Conservation (phyloP, 2,329 filamentous ascomycete genomes). For the Fusarium napiforme region DNA sequence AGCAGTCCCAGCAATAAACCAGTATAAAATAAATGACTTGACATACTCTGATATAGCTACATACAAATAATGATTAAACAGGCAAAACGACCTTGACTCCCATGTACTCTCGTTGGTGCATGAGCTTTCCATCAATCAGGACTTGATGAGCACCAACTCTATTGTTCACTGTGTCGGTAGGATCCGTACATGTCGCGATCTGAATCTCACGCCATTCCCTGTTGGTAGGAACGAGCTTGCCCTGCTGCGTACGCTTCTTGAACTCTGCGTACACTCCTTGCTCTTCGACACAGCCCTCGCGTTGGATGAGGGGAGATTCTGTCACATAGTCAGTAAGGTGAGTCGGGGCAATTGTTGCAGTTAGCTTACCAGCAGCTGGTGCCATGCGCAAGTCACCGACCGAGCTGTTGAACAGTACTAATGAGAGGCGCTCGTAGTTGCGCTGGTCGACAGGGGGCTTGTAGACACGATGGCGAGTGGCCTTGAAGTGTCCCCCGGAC, state of each 20-base stretch:
- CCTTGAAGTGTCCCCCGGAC: constrained; percentile 37
- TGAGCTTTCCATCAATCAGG: constrained; percentile 56
- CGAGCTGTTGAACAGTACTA: constrained; percentile 59
- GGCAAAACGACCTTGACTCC: constrained; percentile 58
- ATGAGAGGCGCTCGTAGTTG: constrained; percentile 53
- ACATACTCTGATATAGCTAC: background rate
- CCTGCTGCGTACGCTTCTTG: constrained; percentile 54
- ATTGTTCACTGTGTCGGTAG: constrained; percentile 54
- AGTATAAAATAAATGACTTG: background rate
- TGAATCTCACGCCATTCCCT: constrained; percentile 62
- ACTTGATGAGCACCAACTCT: constrained; percentile 56
- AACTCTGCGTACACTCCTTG: constrained; percentile 60
- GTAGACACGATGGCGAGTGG: constrained; percentile 33
- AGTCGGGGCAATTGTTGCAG: no score
- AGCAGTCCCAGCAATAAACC: background rate
- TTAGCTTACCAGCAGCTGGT: constrained; percentile 46
- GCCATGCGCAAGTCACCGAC: constrained; percentile 56
- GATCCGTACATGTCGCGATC: constrained; percentile 56
- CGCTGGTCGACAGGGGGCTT: constrained; percentile 36
- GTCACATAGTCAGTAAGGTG: background rate
- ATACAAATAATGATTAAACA: constrained; percentile 33
- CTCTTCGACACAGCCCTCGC: constrained; percentile 55
- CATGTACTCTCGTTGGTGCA: constrained; percentile 60
- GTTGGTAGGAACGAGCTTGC: constrained; percentile 57
- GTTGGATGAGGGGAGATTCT: constrained; percentile 47